These are phyloP conservation scores for Mycena albidolilacea DNA, from an alignment of 768 basidiomycete genomes.

Conservation along the genomic window DNA sequence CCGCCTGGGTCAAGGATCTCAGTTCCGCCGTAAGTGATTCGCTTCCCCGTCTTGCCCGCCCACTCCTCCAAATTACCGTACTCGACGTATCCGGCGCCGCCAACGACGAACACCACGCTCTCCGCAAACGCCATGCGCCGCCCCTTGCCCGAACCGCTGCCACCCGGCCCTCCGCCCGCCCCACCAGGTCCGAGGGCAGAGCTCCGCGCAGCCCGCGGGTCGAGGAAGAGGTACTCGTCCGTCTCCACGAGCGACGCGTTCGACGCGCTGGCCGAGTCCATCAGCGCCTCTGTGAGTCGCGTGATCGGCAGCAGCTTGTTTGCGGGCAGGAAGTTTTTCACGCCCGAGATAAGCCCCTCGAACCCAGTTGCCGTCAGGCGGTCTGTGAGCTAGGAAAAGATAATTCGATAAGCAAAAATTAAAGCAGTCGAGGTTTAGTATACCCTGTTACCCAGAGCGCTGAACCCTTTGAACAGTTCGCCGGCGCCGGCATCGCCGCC, in stretches of 20 bases:
- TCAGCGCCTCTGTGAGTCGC: conserved; percentile 93
- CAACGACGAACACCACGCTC: conserved; percentile 93
- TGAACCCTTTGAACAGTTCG: conserved; percentile 95
- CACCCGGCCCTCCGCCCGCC: conserved; percentile 61
- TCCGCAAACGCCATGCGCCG: conserved; percentile 87
- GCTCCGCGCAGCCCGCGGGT: conserved; percentile 86
- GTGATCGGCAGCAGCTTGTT: conserved; percentile 95
- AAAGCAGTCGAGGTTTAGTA: conserved; percentile 41
- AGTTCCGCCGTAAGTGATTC: conserved; percentile 95
- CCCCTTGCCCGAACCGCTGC: conserved; percentile 58
- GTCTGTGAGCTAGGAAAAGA: conserved; percentile 81
- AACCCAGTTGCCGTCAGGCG: conserved; percentile 95
- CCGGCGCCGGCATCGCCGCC: conserved; percentile 74
- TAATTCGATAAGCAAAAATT: conserved; percentile 20
- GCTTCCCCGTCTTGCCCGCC: conserved; percentile 86
- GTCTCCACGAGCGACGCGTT: conserved; percentile 97
- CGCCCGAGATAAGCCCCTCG: conserved; percentile 96
- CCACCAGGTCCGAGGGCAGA: conserved; percentile 67
- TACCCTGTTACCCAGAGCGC: conserved; percentile 91
- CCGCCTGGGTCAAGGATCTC: conserved; percentile 93
- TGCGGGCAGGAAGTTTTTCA: conserved; percentile 97
- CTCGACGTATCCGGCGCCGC: conserved; percentile 97
- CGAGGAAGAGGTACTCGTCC: conserved; percentile 95
- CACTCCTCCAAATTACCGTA: conserved; percentile 97
- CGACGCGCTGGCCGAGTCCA: conserved; percentile 96